phyloP scores from a whole-genome alignment of 108 stramenopile species.

The Nitzschia sp. region DNA sequence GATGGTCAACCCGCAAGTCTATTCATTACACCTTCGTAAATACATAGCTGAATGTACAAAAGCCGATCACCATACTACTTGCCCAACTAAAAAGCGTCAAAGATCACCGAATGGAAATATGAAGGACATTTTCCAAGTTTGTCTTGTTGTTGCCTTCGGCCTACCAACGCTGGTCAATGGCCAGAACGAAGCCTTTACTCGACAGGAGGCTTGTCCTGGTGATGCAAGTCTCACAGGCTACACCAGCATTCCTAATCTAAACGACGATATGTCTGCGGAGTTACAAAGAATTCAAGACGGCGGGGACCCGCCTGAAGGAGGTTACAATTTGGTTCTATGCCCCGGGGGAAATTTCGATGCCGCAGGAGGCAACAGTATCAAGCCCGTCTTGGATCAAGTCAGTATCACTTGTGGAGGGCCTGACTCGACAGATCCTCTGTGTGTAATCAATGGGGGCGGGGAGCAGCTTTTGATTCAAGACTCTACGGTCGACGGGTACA shows the following conservation, averaged over 20 bases:
- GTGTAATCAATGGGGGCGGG: too few relatives aligned
- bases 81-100: too few relatives aligned
- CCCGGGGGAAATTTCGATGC: background rate
- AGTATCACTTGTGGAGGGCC: slow-evolving; percentile 4
- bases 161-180: background rate
- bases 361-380: background rate
- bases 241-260: background rate
- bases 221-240: slow-evolving; percentile 15
- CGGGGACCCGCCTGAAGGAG: background rate
- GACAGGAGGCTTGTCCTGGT: slow-evolving; percentile 9
- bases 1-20: too few relatives aligned
- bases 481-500: too few relatives aligned
- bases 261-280: slow-evolving; percentile 11
- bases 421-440: background rate
- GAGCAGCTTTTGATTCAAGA: too few relatives aligned
- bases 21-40: too few relatives aligned
- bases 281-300: slow-evolving; percentile 4
- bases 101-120: too few relatives aligned
- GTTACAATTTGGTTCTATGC: slow-evolving; percentile 3
- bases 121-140: too few relatives aligned
- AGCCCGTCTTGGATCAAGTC: background rate
- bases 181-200: background rate
- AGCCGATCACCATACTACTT: too few relatives aligned
- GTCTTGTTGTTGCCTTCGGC: too few relatives aligned
- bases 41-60: too few relatives aligned